These are phyloP conservation scores for Cadophora sp. DNA, from an alignment of 2,329 filamentous ascomycete species.

Conservation along the genomic window DNA sequence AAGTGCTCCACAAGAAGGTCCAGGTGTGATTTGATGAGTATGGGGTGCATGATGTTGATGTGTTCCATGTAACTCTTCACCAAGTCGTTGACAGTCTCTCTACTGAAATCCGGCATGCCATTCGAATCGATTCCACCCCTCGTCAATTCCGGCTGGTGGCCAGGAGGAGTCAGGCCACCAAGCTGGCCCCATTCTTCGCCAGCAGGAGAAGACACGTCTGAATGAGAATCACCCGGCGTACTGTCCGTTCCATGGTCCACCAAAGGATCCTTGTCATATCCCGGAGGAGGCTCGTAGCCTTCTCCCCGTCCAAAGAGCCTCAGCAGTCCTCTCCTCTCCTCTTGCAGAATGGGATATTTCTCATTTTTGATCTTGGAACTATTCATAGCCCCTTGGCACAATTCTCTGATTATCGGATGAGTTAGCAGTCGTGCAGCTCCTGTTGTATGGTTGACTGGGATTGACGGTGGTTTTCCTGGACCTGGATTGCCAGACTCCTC, in stretches of 20 bases:
- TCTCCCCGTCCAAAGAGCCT: conserved; percentile 82
- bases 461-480: conserved; percentile 67
- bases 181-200: conserved; percentile 65
- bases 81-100: conserved; percentile 58
- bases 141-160: conserved; percentile 31
- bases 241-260: conserved; percentile 52
- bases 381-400: conserved; percentile 58
- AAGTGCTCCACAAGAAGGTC: conserved; percentile 48
- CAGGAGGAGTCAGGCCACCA: conserved; percentile 49
- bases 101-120: conserved; percentile 62
- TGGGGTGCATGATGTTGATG: conserved; percentile 70
- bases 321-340: conserved; percentile 76
- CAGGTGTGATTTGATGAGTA: conserved; percentile 61
- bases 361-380: conserved; percentile 60
- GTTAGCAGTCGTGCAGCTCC: conserved; percentile 82
- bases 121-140: conserved; percentile 46
- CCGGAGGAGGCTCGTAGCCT: conserved; percentile 65
- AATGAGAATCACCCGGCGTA: conserved; percentile 52
- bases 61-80: conserved; percentile 65
- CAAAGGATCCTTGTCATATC: conserved; percentile 43
- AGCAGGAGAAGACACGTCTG: conserved; percentile 61
- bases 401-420: conserved; percentile 70
- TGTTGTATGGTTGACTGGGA: conserved; percentile 87
- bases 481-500: conserved; percentile 53
- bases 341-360: conserved; percentile 78